These are phyloP conservation scores for Zea mays DNA, from an alignment of 176 grass and related monocot genomes.

Conservation along the genomic window DNA sequence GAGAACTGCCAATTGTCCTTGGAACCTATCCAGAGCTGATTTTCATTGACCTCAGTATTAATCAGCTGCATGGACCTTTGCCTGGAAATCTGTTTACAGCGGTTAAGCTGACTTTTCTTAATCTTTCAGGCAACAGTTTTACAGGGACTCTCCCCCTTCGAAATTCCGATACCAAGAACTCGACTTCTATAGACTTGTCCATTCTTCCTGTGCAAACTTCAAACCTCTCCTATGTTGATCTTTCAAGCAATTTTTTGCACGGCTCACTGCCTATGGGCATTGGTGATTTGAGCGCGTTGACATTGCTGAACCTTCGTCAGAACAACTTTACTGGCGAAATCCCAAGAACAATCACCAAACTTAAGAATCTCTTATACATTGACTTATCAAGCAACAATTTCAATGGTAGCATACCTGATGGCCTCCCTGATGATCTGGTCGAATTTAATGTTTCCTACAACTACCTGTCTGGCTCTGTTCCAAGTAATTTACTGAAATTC, in stretches of 20 bases:
- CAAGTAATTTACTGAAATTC: slow-evolving; percentile 75
- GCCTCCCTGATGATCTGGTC: slow-evolving; percentile 60
- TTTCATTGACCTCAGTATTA: slow-evolving; percentile 75
- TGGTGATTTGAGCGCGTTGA: slow-evolving; percentile 53
- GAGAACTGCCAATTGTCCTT: slow-evolving; percentile 63
- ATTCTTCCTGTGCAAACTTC: slow-evolving; percentile 48
- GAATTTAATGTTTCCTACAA: slow-evolving; percentile 84
- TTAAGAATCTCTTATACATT: slow-evolving; percentile 62
- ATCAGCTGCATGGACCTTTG: slow-evolving; percentile 64
- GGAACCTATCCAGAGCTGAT: slow-evolving; percentile 79
- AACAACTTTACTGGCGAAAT: slow-evolving; percentile 78
- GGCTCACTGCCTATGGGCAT: slow-evolving; percentile 57
- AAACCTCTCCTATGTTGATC: slow-evolving; percentile 77
- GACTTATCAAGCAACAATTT: slow-evolving; percentile 83
- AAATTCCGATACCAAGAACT: slow-evolving; percentile 41
- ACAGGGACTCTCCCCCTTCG: slow-evolving; percentile 54
- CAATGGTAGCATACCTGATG: slow-evolving; percentile 65
- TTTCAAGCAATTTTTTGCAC: slow-evolving; percentile 72
- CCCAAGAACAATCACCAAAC: slow-evolving; percentile 56
- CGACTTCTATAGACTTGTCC: slow-evolving; percentile 37
- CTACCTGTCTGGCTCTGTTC: slow-evolving; percentile 72
- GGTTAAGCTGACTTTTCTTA: slow-evolving; percentile 61
- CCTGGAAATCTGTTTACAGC: slow-evolving; percentile 65
- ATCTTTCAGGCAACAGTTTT: slow-evolving; percentile 79
- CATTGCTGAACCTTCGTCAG: slow-evolving; percentile 51